Conservation (phyloP, 1,284 basidiomycete species). For the Cystobasidium slooffiae region DNA sequence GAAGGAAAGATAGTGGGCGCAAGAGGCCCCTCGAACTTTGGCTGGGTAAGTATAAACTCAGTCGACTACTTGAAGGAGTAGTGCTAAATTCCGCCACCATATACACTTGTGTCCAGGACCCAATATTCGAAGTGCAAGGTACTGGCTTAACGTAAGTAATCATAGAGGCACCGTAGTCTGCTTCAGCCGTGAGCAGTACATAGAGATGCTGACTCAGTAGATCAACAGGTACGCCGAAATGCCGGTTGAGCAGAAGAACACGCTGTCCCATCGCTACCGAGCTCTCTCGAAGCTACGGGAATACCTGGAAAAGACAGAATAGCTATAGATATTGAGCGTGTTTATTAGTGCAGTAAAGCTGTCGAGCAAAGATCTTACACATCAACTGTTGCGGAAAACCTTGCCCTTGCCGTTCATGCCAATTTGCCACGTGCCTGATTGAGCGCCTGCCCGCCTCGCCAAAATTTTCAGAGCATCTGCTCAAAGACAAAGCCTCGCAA, state of each 20-base stretch:
- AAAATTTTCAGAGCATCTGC: constrained; percentile 9
- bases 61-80: neutral
- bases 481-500: constrained; percentile 10
- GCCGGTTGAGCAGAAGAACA: constrained; percentile 80
- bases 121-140: constrained; percentile 75
- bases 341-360: neutral
- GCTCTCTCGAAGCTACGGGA: constrained; percentile 79
- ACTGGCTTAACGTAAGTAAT: constrained; percentile 74
- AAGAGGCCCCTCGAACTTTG: constrained; percentile 65
- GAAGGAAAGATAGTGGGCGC: constrained; percentile 85
- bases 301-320: constrained; percentile 62
- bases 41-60: constrained; percentile 15
- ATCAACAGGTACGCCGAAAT: constrained; percentile 87
- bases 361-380: neutral
- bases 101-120: constrained; percentile 69
- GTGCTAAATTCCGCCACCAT: constrained; percentile 1
- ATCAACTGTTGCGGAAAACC: too few species aligned
- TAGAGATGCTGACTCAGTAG: constrained; percentile 24
- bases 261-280: constrained; percentile 84
- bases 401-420: neutral
- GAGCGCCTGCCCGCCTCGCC: constrained; percentile 5
- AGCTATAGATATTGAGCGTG: neutral
- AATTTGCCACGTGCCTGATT: constrained; percentile 25
- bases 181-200: neutral
- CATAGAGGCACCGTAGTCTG: neutral